Conservation (phyloP, 2,329 filamentous ascomycete genomes). For the Aquanectria penicillioides region DNA sequence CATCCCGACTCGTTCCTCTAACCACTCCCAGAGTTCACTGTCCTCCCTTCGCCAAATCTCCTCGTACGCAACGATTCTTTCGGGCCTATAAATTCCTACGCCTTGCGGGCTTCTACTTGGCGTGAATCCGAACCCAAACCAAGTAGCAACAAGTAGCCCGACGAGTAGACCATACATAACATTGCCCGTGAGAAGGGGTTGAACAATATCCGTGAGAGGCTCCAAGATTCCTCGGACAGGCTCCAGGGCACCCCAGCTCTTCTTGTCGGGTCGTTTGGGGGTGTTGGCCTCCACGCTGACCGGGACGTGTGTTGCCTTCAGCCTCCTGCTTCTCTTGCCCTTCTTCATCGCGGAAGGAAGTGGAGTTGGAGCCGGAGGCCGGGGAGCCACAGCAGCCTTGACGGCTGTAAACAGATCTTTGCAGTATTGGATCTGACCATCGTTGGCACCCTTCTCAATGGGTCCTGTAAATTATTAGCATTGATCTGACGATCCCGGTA, state of each 20-base stretch:
- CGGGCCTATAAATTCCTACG: conserved; percentile 55
- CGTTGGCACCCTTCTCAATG: conserved; percentile 94
- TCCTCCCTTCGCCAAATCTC: conserved; percentile 93
- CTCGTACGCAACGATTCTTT: conserved; percentile 85
- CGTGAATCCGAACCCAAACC: conserved; percentile 72
- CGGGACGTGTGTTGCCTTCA: conserved; percentile 55
- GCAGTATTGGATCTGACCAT: conserved; percentile 86
- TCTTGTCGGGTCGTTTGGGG: conserved; percentile 54
- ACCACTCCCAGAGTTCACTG: conserved; percentile 90
- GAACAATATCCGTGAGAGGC: conserved; percentile 75
- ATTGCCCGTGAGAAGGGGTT: conserved; percentile 79
- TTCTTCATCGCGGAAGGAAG: conserved; percentile 59
- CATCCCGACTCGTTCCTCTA: conserved; percentile 85
- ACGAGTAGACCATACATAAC: conserved; percentile 80
- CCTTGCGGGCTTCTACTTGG: conserved; percentile 49
- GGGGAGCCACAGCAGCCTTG: conserved; percentile 76
- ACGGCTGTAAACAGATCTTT: conserved; percentile 82
- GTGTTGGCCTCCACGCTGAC: conserved; percentile 51
- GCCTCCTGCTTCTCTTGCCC: conserved; percentile 70
- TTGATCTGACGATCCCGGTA: not conserved
- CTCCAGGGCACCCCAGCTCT: conserved; percentile 84
- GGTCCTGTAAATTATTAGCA: conserved; percentile 69
- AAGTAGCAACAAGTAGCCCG: conserved; percentile 77
- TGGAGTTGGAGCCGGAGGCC: conserved; percentile 60
- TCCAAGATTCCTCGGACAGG: conserved; percentile 76